Evolutionary conservation across 768 basidiomycete genomes (phyloP), one percentile per base, ranked within the genome.

Genomic region (Collybia nuda): DNA sequence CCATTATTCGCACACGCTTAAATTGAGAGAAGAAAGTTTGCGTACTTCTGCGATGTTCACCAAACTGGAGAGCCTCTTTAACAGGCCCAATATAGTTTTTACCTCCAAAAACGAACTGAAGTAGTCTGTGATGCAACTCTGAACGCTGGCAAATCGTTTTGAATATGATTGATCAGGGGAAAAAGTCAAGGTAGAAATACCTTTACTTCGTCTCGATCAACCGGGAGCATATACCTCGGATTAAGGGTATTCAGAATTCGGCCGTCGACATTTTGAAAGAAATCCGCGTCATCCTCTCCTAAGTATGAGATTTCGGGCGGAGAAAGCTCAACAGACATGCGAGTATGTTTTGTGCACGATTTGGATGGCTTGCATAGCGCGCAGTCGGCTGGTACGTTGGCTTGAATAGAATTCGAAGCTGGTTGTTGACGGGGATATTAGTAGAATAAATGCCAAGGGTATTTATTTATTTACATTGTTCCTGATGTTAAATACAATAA

Each of bases 61-160:
- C 78, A 55, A 77, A 74, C 52, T 75, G 78, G 2, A 88, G 72
- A 18, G 75, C 77, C 45, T 81, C 75, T 44, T 73, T 76, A 4
- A 86, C 74, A 21, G 86, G 86, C 5, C 87, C 86, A 17, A 86
- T 70, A 57, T 86, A 86, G 60, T 81, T 84, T 59, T 74, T 78
- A 44, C 84, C 83, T 19, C 67, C 69, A 48, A 86, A 80, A 15
- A 88, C 75, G 59, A 86, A 88, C 57, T 85, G 76, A n/a, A 86
- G 63, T 65, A 86, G 74, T 43, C 81, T 75, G 60, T 88, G 86
- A 52, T 82, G 77, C 6, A 82, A 71, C 48, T 84, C 78, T 26
- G 77, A 81, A 48, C 86, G 83, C 85, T 88, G 23, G 38, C 19
- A 26, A 17, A 39, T 22, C 35, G 29, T 42, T 14, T 39, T 45